Evolutionary conservation across 176 grass and related monocot species (phyloP).

Genomic region (Carex parvula): DNA sequence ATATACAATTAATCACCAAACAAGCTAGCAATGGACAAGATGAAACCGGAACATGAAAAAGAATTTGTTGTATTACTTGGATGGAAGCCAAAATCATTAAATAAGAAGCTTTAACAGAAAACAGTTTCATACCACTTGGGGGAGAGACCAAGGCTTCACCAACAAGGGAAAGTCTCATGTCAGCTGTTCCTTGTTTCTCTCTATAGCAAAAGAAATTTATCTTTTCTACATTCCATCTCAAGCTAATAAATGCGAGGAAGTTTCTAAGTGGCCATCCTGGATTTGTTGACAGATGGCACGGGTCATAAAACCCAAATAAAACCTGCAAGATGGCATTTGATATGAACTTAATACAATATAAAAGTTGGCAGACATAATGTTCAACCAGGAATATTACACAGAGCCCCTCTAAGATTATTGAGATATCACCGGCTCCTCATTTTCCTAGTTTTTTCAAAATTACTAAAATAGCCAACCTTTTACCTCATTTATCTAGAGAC

Average conservation of each 20-base stretch:
- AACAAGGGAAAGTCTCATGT: constrained; percentile 56
- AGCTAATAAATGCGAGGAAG: constrained; percentile 59
- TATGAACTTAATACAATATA: neutral
- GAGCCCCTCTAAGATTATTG: neutral
- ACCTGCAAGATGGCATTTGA: constrained; percentile 40
- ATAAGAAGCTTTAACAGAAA: neutral
- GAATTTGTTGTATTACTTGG: neutral
- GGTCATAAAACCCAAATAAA: constrained; percentile 93
- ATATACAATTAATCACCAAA: neutral
- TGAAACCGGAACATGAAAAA: neutral
- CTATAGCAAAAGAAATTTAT: constrained; percentile 84
- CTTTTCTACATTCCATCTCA: constrained; percentile 59
- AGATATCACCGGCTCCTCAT: neutral
- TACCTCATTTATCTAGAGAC: neutral
- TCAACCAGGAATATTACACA: neutral
- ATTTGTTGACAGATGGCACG: constrained; percentile 40
- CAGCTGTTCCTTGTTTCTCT: constrained; percentile 47
- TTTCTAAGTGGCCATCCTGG: constrained; percentile 92
- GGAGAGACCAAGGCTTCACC: constrained; percentile 58
- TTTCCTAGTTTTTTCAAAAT: constrained; percentile 1
- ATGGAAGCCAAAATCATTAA: neutral
- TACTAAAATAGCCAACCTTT: neutral
- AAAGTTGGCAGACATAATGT: neutral
- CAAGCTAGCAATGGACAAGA: neutral
- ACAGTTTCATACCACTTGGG: constrained; percentile 48